A percentile compares a stretch with the other conserved stretches of the same genome.
Conservation (phyloP, 805 yeast genomes). For the Isabelozyma pseudorhagii region DNA sequence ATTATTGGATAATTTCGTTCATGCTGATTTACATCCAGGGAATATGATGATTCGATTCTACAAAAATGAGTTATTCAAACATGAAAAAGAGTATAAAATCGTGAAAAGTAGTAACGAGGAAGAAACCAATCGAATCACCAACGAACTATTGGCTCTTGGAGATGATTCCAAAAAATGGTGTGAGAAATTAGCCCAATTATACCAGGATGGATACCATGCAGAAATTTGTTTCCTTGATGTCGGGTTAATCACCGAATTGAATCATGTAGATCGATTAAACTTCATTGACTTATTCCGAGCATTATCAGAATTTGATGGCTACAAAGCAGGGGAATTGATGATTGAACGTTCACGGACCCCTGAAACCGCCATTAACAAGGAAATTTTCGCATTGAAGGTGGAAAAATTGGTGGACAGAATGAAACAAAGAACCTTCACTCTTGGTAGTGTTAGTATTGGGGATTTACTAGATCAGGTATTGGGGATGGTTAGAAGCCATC, state of each 20-base stretch:
- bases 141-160: slow-evolving; percentile 33
- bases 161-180: slow-evolving; percentile 43
- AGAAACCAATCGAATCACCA: slow-evolving; percentile 46
- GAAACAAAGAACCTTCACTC: slow-evolving; percentile 83
- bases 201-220: slow-evolving; percentile 65
- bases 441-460: slow-evolving; percentile 90
- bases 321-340: slow-evolving; percentile 92
- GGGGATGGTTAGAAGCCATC: slow-evolving; percentile 88
- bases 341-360: slow-evolving; percentile 94
- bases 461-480: slow-evolving; percentile 84
- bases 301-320: slow-evolving; percentile 88
- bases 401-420: slow-evolving; percentile 78
- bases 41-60: slow-evolving; percentile 78
- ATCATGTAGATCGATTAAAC: slow-evolving; percentile 71
- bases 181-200: slow-evolving; percentile 41
- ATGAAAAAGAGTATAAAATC: slow-evolving; percentile 40
- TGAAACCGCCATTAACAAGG: slow-evolving; percentile 81
- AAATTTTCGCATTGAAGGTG: slow-evolving; percentile 82
- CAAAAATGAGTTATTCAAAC: slow-evolving; percentile 43
- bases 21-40: slow-evolving; percentile 97
- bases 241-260: slow-evolving; percentile 89
- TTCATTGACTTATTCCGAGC: slow-evolving; percentile 89
- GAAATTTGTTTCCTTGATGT: slow-evolving; percentile 90
- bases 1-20: slow-evolving; percentile 88
- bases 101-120: slow-evolving; percentile 41